These are phyloP conservation scores for Sarcodon sp. DNA, from an alignment of 768 basidiomycete species.

Conservation along the genomic window DNA sequence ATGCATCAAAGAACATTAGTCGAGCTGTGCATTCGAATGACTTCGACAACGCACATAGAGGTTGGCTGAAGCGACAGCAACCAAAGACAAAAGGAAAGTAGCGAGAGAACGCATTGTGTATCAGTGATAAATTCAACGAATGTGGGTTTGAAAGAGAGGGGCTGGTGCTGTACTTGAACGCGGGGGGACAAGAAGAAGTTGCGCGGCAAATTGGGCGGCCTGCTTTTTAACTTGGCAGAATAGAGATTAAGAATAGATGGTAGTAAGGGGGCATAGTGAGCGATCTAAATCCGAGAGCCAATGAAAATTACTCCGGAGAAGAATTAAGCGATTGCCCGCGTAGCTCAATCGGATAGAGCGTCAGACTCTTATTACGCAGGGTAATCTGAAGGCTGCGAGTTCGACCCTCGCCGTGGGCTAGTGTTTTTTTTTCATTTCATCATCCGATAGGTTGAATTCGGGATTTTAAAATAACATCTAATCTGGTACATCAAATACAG, in stretches of 20 bases:
- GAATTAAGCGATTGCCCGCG: slow-evolving; percentile 22
- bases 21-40: background rate
- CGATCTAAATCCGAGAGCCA: no score
- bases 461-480: slow-evolving; percentile 3
- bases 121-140: slow-evolving; percentile 13
- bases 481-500: slow-evolving; percentile 40
- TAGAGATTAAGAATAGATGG: no score
- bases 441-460: no score
- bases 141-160: slow-evolving; percentile 25
- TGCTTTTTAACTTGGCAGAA: no score
- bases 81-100: slow-evolving; percentile 32
- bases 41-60: slow-evolving; percentile 35
- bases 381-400: slow-evolving; percentile 49
- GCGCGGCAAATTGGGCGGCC: no score
- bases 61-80: slow-evolving; percentile 35
- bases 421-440: slow-evolving; percentile 9
- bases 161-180: slow-evolving; percentile 9
- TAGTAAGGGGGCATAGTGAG: no score
- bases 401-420: slow-evolving; percentile 56
- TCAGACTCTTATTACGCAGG: slow-evolving; percentile 28
- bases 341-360: slow-evolving; percentile 52
- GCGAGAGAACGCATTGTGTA: slow-evolving; percentile 33
- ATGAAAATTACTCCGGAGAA: no score
- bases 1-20: background rate
- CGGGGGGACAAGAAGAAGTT: background rate